phyloP scores from a whole-genome alignment of 495 filamentous ascomycete genomes.

The Hypomontagnella submonticulosa region DNA sequence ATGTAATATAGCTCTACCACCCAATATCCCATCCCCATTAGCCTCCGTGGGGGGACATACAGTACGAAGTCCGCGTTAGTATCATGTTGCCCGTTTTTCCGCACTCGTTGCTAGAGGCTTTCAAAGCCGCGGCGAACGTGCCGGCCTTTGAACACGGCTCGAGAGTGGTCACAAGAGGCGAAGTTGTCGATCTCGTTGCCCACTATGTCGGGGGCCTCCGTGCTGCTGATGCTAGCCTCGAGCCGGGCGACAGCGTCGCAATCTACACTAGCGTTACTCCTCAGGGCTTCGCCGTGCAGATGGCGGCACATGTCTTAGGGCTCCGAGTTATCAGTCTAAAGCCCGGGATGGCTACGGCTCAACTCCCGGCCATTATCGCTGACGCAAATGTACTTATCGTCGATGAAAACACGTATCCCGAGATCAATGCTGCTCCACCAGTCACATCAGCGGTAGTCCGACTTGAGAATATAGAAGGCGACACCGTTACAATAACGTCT shows the following conservation, averaged over 20 bases:
- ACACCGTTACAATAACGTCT: neutral
- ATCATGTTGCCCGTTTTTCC: slow-evolving; percentile 13
- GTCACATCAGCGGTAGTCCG: neutral
- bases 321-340: slow-evolving; percentile 19
- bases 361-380: neutral
- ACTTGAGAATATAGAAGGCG: neutral
- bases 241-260: slow-evolving; percentile 8
- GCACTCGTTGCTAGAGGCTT: slow-evolving; percentile 12
- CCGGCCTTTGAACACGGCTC: slow-evolving; percentile 21
- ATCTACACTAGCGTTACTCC: slow-evolving; percentile 20
- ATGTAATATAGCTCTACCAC: neutral
- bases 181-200: slow-evolving; percentile 13
- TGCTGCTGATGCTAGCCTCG: neutral
- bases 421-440: slow-evolving; percentile 5
- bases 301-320: slow-evolving; percentile 17
- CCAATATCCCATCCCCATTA: neutral
- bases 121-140: slow-evolving; percentile 4
- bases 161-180: slow-evolving; percentile 6
- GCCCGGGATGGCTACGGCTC: slow-evolving; percentile 7
- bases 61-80: neutral
- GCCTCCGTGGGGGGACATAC: neutral
- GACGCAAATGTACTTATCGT: slow-evolving; percentile 3
- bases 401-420: slow-evolving; percentile 6
- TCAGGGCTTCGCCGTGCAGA: slow-evolving; percentile 19
- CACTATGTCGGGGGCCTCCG: slow-evolving; percentile 10